Base-by-base conservation (phyloP, 306 rosid species). In the Betula pendula region DNA sequence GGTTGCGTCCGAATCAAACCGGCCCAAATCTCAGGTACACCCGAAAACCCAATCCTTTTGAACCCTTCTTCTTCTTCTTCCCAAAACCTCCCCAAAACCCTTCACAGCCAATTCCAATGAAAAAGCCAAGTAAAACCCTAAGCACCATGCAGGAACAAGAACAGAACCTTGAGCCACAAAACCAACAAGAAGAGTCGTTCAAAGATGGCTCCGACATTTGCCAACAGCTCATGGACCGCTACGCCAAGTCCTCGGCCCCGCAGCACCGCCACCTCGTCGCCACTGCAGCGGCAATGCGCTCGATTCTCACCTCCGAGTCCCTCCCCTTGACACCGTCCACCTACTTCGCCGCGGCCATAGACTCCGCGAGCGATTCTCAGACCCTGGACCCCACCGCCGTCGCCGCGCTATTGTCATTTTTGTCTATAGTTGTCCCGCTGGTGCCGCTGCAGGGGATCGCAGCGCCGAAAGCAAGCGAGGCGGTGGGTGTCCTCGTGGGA, bases 221-320 rank as follows among this genome's bases (percentile, higher is more conserved):
- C 82, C 90, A 85, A 63, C 97, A 92, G 85, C 97, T 95, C 86
- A 88, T 92, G 89, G 93, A 81, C 85, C 97, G 97, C 70, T 95
- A 95, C 72, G 79, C 91, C 81, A 92, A 90, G 84, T 92, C 97
- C 58, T 48, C 87, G 19, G 96, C 98, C 0, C 87, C 93, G 1
- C 99, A 95, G 72, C 97, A 95, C 75, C 96, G 93, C 72, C 97
- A 95, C 81, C 96, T 92, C 47, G 81, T 92, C 11, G 94, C 97
- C 49, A 90, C 97, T 19, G 97, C 96, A 31, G 90, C 86, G 16
- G 92, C 93, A 50, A 86, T 95, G 82, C 93, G 91, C 35, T 85
- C 93, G 25, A 88, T 89, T 59, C 92, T 92, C 22, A 3, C 81
- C 16, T 60, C 89, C 44, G 97, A 95, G 81, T 87, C 91, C 33